Conservation (phyloP, 805 yeast species). For the Helenozyma rhizophorensis region DNA sequence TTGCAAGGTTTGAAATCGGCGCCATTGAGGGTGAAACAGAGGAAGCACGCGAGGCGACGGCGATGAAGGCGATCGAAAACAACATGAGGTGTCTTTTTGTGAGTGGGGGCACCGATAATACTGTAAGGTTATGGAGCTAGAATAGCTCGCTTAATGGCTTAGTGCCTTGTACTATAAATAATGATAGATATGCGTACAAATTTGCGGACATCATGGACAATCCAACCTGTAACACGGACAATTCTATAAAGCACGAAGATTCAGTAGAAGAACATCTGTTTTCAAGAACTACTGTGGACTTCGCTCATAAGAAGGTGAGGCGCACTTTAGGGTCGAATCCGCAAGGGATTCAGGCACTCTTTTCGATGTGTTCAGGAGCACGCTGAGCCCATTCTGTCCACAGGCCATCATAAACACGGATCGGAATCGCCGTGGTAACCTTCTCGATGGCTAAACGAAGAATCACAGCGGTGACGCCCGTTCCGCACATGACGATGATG, state of each 20-base stretch:
- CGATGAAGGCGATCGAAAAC: constrained; percentile 31
- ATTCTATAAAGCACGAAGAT: too few relatives aligned
- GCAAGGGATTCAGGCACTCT: constrained; percentile 12
- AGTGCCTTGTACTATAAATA: not conserved
- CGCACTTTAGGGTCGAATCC: too few relatives aligned
- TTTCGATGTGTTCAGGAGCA: constrained; percentile 57
- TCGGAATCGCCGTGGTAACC: constrained; percentile 31
- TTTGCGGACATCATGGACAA: not conserved
- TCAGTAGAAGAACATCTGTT: too few relatives aligned
- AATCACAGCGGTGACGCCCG: constrained; percentile 94
- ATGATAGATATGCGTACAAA: not conserved
- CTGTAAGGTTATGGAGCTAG: constrained; percentile 52
- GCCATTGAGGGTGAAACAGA: constrained; percentile 11
- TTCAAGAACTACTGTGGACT: too few relatives aligned
- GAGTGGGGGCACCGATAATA: constrained; percentile 60
- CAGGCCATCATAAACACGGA: constrained; percentile 66
- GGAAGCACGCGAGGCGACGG: constrained; percentile 17
- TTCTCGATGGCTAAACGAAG: constrained; percentile 62
- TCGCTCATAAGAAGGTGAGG: too few relatives aligned
- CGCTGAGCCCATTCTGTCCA: constrained; percentile 87
- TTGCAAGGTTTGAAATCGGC: constrained; percentile 41
- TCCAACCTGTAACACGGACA: not conserved
- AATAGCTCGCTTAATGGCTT: too few relatives aligned
- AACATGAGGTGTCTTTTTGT: constrained; percentile 60
- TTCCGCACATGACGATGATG: constrained; percentile 86